Evolutionary conservation across 768 basidiomycete genomes (phyloP).

Genomic region (Termitomyces sp.): DNA sequence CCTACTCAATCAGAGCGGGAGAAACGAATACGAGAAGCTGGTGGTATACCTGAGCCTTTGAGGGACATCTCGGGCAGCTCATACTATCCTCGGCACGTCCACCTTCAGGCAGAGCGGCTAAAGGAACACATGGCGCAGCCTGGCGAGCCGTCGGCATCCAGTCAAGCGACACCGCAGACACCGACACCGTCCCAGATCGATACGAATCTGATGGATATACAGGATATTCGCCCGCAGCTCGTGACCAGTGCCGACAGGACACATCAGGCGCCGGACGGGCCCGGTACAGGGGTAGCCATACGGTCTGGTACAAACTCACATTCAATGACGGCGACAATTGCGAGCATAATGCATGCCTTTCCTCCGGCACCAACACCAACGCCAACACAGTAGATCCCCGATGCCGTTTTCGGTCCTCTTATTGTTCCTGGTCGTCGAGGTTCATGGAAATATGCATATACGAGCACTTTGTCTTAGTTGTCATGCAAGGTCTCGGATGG

Average conservation of each 20-base stretch:
- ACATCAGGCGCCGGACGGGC: neutral
- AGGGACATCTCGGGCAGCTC: conserved; percentile 23
- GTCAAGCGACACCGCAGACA: neutral
- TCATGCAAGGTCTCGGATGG: neutral
- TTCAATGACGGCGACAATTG: conserved; percentile 49
- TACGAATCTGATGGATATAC: neutral
- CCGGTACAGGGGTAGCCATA: neutral
- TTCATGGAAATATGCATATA: neutral
- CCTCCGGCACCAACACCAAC: conserved; percentile 21
- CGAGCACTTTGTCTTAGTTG: neutral
- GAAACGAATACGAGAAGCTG: conserved; percentile 23
- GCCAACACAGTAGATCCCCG: conserved; percentile 7
- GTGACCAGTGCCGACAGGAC: conserved; percentile 5
- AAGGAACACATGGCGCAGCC: conserved; percentile 15
- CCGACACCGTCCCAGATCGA: conserved; percentile 1
- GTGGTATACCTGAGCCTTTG: conserved; percentile 23
- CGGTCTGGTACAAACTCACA: conserved; percentile 18
- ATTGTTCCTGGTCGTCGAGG: neutral
- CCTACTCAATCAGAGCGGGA: conserved; percentile 25
- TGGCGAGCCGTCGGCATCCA: neutral
- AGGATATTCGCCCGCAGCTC: conserved; percentile 5
- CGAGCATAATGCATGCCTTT: conserved; percentile 70
- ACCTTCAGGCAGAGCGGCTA: conserved; percentile 21
- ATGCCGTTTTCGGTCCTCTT: neutral
- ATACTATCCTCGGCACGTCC: conserved; percentile 46